A percentile compares a stretch with the other conserved stretches of the same genome.
Conservation (phyloP, 441 rosid species). For the Oxalis stricta region DNA sequence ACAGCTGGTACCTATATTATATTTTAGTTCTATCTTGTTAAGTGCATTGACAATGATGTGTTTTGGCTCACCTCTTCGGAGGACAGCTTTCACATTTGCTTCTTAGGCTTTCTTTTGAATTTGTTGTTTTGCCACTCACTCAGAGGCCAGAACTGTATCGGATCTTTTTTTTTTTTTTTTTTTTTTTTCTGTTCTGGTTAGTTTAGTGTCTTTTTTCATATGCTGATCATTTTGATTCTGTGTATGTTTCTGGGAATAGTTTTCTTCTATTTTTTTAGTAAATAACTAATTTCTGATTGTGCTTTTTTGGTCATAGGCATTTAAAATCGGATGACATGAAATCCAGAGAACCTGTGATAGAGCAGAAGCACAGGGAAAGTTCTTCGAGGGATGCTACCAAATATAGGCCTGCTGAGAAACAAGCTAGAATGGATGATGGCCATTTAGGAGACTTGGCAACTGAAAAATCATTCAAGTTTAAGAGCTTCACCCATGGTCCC, state of each 20-base stretch:
- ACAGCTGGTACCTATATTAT: conserved; percentile 37
- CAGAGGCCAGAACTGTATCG: too few relatives aligned
- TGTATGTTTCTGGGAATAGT: background rate
- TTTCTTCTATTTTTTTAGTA: background rate
- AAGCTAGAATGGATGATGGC: conserved; percentile 53
- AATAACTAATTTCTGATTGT: background rate
- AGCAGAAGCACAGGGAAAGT: conserved; percentile 38
- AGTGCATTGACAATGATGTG: background rate
- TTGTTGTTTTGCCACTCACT: too few relatives aligned
- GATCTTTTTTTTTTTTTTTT: too few relatives aligned
- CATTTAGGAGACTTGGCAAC: conserved; percentile 41
- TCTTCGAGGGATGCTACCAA: conserved; percentile 50
- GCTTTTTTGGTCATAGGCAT: conserved; percentile 28
- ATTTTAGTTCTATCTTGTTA: background rate
- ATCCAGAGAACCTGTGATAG: conserved; percentile 28
- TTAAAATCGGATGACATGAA: conserved; percentile 36
- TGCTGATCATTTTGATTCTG: too few relatives aligned
- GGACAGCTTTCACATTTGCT: too few relatives aligned
- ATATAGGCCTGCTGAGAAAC: conserved; percentile 46
- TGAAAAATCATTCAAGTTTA: conserved; percentile 59
- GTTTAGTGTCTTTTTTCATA: too few relatives aligned
- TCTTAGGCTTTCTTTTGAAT: too few relatives aligned
- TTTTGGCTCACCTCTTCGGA: too few relatives aligned
- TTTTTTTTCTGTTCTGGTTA: too few relatives aligned
- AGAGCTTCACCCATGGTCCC: conserved; percentile 67